phyloP scores from a whole-genome alignment of 202 grass and related monocot genomes.

The Saccharum hybrid region DNA sequence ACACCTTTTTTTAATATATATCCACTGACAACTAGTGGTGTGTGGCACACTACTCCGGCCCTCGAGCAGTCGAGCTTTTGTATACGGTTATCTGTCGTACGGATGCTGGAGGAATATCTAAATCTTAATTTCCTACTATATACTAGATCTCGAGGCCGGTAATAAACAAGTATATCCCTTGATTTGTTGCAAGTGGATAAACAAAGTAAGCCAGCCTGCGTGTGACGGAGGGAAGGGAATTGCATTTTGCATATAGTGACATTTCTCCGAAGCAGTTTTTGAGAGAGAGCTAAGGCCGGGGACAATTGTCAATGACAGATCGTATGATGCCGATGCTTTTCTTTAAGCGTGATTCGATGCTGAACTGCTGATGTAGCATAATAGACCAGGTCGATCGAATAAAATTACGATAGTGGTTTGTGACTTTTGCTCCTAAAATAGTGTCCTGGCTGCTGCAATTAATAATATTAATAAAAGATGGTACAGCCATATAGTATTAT shows the following conservation, averaged over 20 bases:
- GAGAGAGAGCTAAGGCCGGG: too few species aligned
- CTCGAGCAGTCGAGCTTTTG: neutral
- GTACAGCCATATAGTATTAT: too few species aligned
- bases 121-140: neutral
- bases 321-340: neutral
- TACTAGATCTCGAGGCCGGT: neutral
- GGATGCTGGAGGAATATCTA: neutral
- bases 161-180: neutral
- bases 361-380: too few species aligned
- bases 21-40: neutral
- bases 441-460: too few species aligned
- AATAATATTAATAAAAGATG: too few species aligned
- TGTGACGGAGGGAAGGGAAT: too few species aligned
- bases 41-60: neutral
- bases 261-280: neutral
- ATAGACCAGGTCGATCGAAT: too few species aligned
- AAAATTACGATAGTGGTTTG: too few species aligned
- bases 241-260: too few species aligned
- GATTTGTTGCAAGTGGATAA: neutral
- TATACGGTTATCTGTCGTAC: neutral
- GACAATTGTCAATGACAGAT: neutral
- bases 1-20: neutral
- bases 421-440: too few species aligned
- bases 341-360: neutral
- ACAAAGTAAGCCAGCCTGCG: neutral